A percentile compares a stretch with the other conserved stretches of the same genome.
Evolutionary conservation across 768 basidiomycete species (phyloP).

Genomic region (Macrolepiota fuliginosa): DNA sequence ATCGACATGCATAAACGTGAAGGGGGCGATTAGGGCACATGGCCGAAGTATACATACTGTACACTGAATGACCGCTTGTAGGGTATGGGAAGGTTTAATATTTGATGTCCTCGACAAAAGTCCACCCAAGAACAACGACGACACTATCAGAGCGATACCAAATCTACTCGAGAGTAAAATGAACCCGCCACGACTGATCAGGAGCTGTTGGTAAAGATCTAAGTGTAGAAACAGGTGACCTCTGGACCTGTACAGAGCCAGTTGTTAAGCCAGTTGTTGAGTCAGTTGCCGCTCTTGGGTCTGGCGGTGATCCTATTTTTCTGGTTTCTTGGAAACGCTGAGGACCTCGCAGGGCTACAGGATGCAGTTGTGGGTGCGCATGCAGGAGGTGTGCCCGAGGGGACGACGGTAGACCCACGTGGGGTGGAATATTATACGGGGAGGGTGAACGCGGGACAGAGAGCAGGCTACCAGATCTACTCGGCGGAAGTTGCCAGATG

Average conservation of each 20-base stretch:
- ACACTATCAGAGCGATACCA: neutral
- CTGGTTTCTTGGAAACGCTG: constrained; percentile 9
- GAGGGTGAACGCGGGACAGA: constrained; percentile 26
- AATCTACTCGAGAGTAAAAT: neutral
- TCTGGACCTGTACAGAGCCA: neutral
- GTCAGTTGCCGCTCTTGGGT: neutral
- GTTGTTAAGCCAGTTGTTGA: neutral
- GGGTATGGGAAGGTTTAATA: neutral
- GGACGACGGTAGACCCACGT: constrained; percentile 21
- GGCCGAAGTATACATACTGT: neutral
- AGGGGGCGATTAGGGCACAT: too few species aligned
- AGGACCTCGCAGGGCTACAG: constrained; percentile 12
- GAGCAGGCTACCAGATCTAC: constrained; percentile 15
- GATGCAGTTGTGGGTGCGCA: constrained; percentile 21
- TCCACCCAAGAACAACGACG: neutral
- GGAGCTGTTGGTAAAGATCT: neutral
- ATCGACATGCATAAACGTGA: too few species aligned
- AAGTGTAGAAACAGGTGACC: neutral
- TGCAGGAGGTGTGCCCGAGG: constrained; percentile 23
- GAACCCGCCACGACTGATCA: neutral
- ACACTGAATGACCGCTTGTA: neutral
- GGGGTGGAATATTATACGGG: constrained; percentile 15
- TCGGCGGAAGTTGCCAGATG: constrained; percentile 4
- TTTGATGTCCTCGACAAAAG: neutral
- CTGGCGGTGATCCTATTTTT: constrained; percentile 15